Base-by-base conservation (phyloP, 2,329 filamentous ascomycete genomes). In the Chaetomium olivaceum region DNA sequence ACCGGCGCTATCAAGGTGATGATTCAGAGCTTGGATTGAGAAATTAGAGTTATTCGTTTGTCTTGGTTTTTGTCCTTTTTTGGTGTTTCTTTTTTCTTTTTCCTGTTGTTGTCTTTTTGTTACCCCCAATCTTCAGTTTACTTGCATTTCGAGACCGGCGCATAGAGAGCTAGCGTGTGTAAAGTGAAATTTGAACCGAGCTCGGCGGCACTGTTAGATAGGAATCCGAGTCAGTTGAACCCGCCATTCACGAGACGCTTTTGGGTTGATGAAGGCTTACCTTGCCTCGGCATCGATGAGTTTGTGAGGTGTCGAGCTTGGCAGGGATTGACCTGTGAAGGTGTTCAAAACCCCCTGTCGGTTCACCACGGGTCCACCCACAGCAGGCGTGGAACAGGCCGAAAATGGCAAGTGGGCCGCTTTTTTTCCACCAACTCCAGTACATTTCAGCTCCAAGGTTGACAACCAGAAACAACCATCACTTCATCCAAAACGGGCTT, bases 1-100 rank as follows among this genome's bases (percentile, higher is more conserved):
- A 96, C 91, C 60, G 93, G 94, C 7, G 92, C 93, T n/a, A 97
- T 98, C 80, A 98, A 98, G 84, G 93, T 97, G 67, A 91, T 93
- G 85, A 97, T 97, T 74, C 92, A 93, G 82, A 92, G 86, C 73
- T 70, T 85, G 69, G 84, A 86, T 11, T 85, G 79, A 71, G 59
- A 5, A 4, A 4, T 8, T 19, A 27, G 11, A 23, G 2, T 27
- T 46, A 51, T 29, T 14, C 29, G n/a, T 60, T 52, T 21, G 11
- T 23, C 11, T 14, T 55, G 59, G 60, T 65, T n/a, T 25, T 55
- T 3, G 52, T 64, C 19, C 25, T 33, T 62, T n/a, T 23, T 29
- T 12, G 4, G 9, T 55, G 9, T 21, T 4, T 19, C 25, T 52
- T 16, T 54, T n/a, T 39, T 39, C 19, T 39, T 19, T 16, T 8